Evolutionary conservation across 768 basidiomycete genomes (phyloP).

Genomic region (Lentinula aciculospora): DNA sequence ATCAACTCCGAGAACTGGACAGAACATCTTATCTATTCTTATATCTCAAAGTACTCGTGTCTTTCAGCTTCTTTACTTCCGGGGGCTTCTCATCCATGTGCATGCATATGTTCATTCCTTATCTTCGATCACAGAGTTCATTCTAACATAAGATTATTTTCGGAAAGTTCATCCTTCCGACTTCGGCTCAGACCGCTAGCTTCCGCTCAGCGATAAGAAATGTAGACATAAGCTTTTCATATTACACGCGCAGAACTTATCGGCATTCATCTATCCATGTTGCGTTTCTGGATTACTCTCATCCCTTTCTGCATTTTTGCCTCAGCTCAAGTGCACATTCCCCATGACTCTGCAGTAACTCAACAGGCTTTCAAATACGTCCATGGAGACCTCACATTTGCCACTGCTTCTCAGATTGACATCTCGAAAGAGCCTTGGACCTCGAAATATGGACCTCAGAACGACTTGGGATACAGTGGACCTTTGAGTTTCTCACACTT

Average conservation of each 20-base stretch:
- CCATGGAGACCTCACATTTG: not conserved
- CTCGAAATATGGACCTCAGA: constrained; percentile 47
- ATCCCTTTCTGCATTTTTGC: not conserved
- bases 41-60: too few relatives aligned
- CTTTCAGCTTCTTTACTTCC: too few relatives aligned
- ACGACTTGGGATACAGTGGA: constrained; percentile 56
- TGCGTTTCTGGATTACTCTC: not conserved
- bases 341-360: not conserved
- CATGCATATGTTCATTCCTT: not conserved
- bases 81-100: not conserved
- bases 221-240: too few relatives aligned
- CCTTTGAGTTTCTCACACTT: constrained; percentile 63
- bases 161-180: too few relatives aligned
- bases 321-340: not conserved
- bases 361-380: not conserved
- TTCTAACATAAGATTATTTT: too few relatives aligned
- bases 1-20: too few relatives aligned
- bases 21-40: too few relatives aligned
- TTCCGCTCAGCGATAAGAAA: not conserved
- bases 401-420: not conserved
- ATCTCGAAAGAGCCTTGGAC: constrained; percentile 33
- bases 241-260: not conserved
- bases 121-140: too few relatives aligned
- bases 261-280: not conserved
- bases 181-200: not conserved